Evolutionary conservation across 371 early-diverging fungal genomes (phyloP).

Genomic region (Mortierella sp.): DNA sequence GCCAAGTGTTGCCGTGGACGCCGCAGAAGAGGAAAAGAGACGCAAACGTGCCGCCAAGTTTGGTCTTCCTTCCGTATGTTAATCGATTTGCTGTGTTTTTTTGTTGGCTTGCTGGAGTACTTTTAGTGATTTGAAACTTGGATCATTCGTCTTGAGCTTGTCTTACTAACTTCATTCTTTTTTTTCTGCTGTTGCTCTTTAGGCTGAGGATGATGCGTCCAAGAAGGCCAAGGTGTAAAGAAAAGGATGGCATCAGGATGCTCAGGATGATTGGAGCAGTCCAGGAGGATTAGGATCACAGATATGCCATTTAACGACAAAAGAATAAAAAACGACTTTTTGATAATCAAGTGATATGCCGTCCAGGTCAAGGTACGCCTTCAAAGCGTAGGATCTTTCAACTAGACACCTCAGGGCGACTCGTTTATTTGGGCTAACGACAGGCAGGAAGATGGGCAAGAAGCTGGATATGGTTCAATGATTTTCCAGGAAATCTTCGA

Average conservation of each 20-base stretch:
- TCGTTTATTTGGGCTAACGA: too few species aligned
- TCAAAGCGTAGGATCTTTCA: neutral
- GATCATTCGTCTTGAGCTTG: neutral
- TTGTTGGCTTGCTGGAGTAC: neutral
- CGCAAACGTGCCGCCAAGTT: constrained; percentile 76
- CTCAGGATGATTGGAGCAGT: neutral
- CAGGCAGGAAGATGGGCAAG: too few species aligned
- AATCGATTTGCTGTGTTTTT: neutral
- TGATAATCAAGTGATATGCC: neutral
- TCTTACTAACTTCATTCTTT: neutral
- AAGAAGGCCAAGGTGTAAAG: constrained; percentile 37
- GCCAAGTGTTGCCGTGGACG: constrained; percentile 30
- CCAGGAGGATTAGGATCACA: neutral
- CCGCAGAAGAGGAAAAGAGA: constrained; percentile 78
- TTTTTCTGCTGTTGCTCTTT: neutral
- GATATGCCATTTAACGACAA: neutral
- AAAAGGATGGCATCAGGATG: neutral
- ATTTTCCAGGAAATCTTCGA: too few species aligned
- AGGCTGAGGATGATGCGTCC: constrained; percentile 24
- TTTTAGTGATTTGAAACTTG: neutral
- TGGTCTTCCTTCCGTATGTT: constrained; percentile 48
- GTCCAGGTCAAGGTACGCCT: too few species aligned
- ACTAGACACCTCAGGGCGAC: neutral
- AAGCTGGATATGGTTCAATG: too few species aligned
- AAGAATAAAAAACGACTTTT: constrained; percentile 1